A percentile compares a stretch with the other conserved stretches of the same genome.
Conservation (phyloP, 2,329 filamentous ascomycete species). For the Mollisiaceae sp. region DNA sequence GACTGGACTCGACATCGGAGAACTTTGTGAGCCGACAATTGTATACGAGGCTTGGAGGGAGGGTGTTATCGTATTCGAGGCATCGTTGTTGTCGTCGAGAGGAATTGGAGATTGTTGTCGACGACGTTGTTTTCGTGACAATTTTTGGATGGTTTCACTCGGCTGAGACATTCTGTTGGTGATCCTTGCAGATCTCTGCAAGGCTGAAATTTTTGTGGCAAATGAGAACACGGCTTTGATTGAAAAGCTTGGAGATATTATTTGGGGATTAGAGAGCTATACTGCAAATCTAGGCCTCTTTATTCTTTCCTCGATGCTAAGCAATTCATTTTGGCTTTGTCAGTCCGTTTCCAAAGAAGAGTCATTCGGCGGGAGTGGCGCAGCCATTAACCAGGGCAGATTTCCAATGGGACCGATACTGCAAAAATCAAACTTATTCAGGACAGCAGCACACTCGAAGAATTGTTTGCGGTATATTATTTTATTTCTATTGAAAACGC, state of each 20-base stretch:
- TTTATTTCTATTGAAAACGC: conserved; percentile 13
- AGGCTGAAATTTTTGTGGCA: conserved; percentile 16
- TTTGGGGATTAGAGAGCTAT: background rate
- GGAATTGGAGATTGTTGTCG: conserved; percentile 9
- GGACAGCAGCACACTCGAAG: background rate
- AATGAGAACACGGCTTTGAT: too few relatives aligned
- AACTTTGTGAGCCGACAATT: conserved; percentile 12
- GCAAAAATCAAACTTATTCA: background rate
- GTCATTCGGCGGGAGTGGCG: conserved; percentile 27
- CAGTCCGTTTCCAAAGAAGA: conserved; percentile 15
- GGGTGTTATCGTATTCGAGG: conserved; percentile 7
- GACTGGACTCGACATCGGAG: conserved; percentile 36
- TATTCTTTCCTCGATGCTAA: background rate
- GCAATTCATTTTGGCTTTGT: conserved; percentile 19
- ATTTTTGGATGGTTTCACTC: conserved; percentile 9
- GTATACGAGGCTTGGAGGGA: background rate
- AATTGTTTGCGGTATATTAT: background rate
- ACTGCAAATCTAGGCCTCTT: background rate
- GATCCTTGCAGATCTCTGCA: conserved; percentile 16
- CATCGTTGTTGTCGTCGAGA: conserved; percentile 3
- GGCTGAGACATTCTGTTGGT: conserved; percentile 24
- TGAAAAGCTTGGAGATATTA: too few relatives aligned
- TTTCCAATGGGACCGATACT: background rate
- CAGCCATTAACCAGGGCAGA: conserved; percentile 15
- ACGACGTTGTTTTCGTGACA: conserved; percentile 24